A percentile compares a stretch with the other conserved stretches of the same genome.
phyloP scores from a whole-genome alignment of 495 filamentous ascomycete genomes.

The Cairneyella variabilis region DNA sequence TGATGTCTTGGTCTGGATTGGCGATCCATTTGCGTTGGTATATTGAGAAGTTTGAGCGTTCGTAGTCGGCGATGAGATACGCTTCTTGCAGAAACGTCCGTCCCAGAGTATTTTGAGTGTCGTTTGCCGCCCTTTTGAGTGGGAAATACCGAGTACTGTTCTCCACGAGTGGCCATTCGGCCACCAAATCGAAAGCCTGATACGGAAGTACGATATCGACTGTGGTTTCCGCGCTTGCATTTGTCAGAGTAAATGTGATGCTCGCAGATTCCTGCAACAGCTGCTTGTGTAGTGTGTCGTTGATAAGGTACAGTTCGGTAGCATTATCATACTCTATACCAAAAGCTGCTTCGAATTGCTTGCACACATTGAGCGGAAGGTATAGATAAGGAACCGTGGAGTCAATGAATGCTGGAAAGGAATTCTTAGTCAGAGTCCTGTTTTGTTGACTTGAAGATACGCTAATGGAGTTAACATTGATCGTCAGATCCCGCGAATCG shows the following conservation, averaged over 20 bases:
- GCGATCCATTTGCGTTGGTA: constrained; percentile 5
- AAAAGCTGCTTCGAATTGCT: constrained; percentile 49
- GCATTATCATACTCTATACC: constrained; percentile 42
- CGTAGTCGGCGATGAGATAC: constrained; percentile 28
- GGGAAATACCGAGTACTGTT: constrained; percentile 48
- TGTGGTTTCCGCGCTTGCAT: constrained; percentile 31
- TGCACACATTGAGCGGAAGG: constrained; percentile 49
- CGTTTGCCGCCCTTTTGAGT: constrained; percentile 46
- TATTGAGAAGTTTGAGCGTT: constrained; percentile 8
- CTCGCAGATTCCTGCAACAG: constrained; percentile 42
- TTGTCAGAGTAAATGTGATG: constrained; percentile 46
- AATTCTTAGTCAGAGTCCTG: constrained; percentile 27
- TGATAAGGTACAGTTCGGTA: constrained; percentile 42
- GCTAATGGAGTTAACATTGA: not conserved
- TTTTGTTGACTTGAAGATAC: not conserved
- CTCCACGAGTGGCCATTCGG: constrained; percentile 34
- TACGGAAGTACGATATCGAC: constrained; percentile 52
- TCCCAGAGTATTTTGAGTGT: constrained; percentile 50
- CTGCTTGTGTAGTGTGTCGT: constrained; percentile 35
- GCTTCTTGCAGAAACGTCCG: constrained; percentile 56
- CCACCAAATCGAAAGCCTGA: constrained; percentile 45
- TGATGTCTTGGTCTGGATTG: not conserved
- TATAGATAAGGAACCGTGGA: constrained; percentile 50
- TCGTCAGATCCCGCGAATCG: not conserved
- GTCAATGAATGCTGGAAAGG: constrained; percentile 43